Evolutionary conservation across 73 alveolate species (phyloP), one percentile per base, ranked within the genome.

Genomic region (Stentor coeruleus): DNA sequence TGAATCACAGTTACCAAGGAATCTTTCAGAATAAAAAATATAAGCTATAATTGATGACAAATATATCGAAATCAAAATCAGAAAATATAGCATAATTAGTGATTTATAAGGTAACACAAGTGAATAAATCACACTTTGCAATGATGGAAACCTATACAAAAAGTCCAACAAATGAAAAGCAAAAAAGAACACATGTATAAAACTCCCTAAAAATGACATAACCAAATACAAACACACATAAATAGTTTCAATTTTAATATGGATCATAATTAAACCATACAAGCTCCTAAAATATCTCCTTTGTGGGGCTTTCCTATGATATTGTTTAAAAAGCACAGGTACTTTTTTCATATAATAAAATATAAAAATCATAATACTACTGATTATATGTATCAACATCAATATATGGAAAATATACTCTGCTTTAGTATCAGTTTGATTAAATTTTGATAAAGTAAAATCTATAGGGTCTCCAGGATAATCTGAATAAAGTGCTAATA

Each of bases 1-100:
- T 33, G 93, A 80, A 58, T 92, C 89, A 59, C 99, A 95, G 38
- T 90, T 94, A 74, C 93, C 97, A 49, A 49, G 6, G 85, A 87
- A 96, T 74, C 92, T 88, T 26, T 87, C 85, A 38, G 88, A 92
- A 37, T 90, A 88, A 91, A 89, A 85, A 37, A 93, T 85, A 83
- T 90, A 96, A 0, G 93, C 97, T 14, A 96, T 74, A 35, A 95
- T 91, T 0, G 99, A 87, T 26, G 83, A 58, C 28, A 87, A 31
- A 15, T 77, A 73, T 30, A 87, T 74, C 40, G 83, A 75, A 40
- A 84, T 76, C 35, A 38, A 38, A 31, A 88, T 87, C 6, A 49
- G 20, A 49, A 49, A 6, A 6, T 11, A 20, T 49, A 49, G 20
- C 6, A 49, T 6, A 49, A 49, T 20, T 49, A 49, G 6, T 20